Evolutionary conservation across 1,284 basidiomycete species (phyloP).

Genomic region (Boletus hoseneyae): DNA sequence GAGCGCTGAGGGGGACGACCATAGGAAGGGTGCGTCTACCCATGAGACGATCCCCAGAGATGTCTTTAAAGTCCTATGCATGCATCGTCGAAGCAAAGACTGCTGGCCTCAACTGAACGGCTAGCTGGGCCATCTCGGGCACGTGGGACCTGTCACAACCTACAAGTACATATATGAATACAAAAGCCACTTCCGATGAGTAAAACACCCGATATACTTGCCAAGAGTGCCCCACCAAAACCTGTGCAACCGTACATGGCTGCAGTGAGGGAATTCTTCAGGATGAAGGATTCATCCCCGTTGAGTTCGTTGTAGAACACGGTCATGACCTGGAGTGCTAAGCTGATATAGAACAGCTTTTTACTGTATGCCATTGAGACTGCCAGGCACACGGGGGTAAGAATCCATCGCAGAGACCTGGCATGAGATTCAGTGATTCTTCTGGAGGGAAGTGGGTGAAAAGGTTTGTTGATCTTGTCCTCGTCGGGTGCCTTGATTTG

Average conservation of each 20-base stretch:
- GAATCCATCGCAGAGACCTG: conserved; percentile 34
- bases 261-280: conserved; percentile 21
- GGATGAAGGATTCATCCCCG: conserved; percentile 10
- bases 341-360: conserved; percentile 19
- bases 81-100: conserved; percentile 33
- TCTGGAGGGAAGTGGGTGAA: conserved; percentile 37
- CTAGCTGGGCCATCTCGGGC: conserved; percentile 4
- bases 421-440: conserved; percentile 33
- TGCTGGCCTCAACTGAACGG: conserved; percentile 21
- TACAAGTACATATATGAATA: too few species aligned
- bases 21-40: conserved; percentile 36
- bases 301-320: conserved; percentile 26
- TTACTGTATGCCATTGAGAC: conserved; percentile 22
- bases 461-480: conserved; percentile 37
- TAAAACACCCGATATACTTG: conserved; percentile 9
- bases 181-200: background rate
- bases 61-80: conserved; percentile 37
- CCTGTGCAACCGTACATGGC: conserved; percentile 20
- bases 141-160: conserved; percentile 30
- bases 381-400: conserved; percentile 33
- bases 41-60: conserved; percentile 28
- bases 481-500: conserved; percentile 37
- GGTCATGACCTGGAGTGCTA: conserved; percentile 19
- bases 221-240: conserved; percentile 20
- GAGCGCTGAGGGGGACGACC: conserved; percentile 16